A percentile compares a stretch with the other conserved stretches of the same genome.
These are phyloP conservation scores for Saccharomyces hybrid DNA, from an alignment of 1,139 yeast genomes.

Conservation along the genomic window DNA sequence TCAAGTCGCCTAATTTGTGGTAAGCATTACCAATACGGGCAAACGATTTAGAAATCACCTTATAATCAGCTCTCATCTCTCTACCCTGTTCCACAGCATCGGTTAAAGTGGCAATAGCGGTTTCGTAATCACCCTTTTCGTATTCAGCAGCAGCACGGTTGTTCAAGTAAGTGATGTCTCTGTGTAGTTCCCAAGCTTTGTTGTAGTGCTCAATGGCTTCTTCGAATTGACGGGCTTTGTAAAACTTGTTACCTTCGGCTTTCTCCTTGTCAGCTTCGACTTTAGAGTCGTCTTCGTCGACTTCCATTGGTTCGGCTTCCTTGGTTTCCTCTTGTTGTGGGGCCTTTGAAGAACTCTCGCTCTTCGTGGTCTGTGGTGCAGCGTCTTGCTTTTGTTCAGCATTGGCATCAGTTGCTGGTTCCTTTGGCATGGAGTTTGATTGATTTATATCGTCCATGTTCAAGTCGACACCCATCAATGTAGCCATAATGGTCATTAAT, in stretches of 20 bases:
- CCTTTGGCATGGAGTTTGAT: conserved; percentile 27
- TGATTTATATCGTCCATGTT: conserved; percentile 36
- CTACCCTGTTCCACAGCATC: conserved; percentile 85
- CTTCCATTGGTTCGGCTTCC: conserved; percentile 34
- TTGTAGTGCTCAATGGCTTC: conserved; percentile 84
- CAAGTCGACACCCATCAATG: conserved; percentile 75
- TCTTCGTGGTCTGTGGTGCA: conserved; percentile 7
- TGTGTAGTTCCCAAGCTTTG: conserved; percentile 73
- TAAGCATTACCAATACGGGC: conserved; percentile 84
- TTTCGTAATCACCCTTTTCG: conserved; percentile 87
- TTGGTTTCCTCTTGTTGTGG: conserved; percentile 29
- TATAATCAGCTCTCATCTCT: conserved; percentile 85
- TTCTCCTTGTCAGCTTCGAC: conserved; percentile 70
- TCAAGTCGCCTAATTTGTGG: conserved; percentile 64
- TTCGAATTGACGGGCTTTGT: conserved; percentile 83
- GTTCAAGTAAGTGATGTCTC: conserved; percentile 88
- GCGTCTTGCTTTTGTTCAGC: conserved; percentile 9
- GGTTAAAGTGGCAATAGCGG: conserved; percentile 73
- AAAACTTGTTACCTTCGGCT: conserved; percentile 77
- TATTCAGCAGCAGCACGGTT: conserved; percentile 97
- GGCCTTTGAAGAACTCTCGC: conserved; percentile 16
- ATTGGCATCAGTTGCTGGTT: conserved; percentile 30
- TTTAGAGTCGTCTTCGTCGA: conserved; percentile 35
- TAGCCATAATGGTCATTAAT: conserved; percentile 80
- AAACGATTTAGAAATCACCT: conserved; percentile 82